phyloP scores from a whole-genome alignment of 2,329 filamentous ascomycete genomes.

The Ophiocordyceps australis region DNA sequence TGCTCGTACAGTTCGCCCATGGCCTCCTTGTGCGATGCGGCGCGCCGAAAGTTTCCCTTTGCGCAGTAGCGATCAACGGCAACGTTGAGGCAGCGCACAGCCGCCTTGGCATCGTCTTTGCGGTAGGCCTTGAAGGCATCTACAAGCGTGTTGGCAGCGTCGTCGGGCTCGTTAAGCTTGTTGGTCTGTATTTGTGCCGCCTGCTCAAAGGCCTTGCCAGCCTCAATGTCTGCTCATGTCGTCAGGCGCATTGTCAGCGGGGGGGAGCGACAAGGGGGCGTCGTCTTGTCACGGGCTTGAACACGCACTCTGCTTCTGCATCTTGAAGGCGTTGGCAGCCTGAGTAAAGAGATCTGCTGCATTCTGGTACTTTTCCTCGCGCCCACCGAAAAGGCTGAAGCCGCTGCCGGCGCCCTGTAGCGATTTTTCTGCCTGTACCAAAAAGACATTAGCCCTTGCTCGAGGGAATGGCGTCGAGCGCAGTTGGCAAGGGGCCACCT shows the following conservation, averaged over 20 bases:
- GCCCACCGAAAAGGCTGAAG: slow-evolving; percentile 79
- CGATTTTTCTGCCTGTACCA: slow-evolving; percentile 65
- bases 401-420: slow-evolving; percentile 56
- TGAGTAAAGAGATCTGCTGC: slow-evolving; percentile 77
- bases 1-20: slow-evolving; percentile 74
- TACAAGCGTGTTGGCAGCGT: slow-evolving; percentile 72
- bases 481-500: slow-evolving; percentile 27
- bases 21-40: slow-evolving; percentile 79
- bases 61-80: slow-evolving; percentile 75
- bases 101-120: slow-evolving; percentile 68
- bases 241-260: not conserved
- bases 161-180: slow-evolving; percentile 78
- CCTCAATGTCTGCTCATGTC: slow-evolving; percentile 69
- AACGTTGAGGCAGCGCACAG: slow-evolving; percentile 59
- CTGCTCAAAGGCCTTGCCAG: slow-evolving; percentile 71
- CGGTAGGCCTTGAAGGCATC: slow-evolving; percentile 94
- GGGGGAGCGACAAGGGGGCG: not conserved
- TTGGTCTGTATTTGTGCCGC: slow-evolving; percentile 66
- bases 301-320: slow-evolving; percentile 61
- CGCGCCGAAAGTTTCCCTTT: slow-evolving; percentile 80
- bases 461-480: slow-evolving; percentile 1
- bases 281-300: not conserved
- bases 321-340: slow-evolving; percentile 80
- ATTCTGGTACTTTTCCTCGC: slow-evolving; percentile 75
- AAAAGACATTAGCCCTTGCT: slow-evolving; percentile 2